phyloP scores from a whole-genome alignment of 768 basidiomycete species.

The Kwoniella mangroviensis region DNA sequence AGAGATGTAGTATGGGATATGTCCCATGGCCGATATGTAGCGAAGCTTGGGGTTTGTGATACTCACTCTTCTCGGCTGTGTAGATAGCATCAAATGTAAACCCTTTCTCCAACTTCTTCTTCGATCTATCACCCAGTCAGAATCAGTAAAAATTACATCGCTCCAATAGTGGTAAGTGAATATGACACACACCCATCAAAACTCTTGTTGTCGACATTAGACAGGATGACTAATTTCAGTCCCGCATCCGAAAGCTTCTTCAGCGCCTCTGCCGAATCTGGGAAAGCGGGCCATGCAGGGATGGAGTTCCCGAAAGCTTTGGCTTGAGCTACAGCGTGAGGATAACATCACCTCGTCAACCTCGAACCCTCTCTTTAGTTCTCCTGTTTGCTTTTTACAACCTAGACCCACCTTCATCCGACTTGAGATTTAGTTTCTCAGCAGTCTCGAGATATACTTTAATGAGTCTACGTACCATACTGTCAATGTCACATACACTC shows the following conservation, averaged over 20 bases:
- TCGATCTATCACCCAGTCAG: conserved; percentile 8
- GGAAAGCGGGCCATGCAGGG: conserved; percentile 36
- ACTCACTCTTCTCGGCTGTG: conserved; percentile 38
- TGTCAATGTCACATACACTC: too few species aligned
- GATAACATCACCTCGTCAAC: too few species aligned
- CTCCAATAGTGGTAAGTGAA: too few species aligned
- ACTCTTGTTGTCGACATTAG: conserved; percentile 35
- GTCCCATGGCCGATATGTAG: too few species aligned
- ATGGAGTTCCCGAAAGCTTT: conserved; percentile 29
- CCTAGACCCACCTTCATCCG: conserved; percentile 28
- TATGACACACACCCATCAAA: conserved; percentile 26
- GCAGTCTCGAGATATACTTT: conserved; percentile 19
- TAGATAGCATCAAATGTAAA: conserved; percentile 31
- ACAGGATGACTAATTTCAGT: conserved; percentile 35
- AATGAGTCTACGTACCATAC: conserved; percentile 14
- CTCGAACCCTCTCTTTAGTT: too few species aligned
- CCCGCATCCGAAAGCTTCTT: conserved; percentile 26
- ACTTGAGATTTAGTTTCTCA: conserved; percentile 20
- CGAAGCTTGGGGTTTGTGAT: too few species aligned
- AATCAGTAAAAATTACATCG: background rate
- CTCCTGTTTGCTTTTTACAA: too few species aligned
- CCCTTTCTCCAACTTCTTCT: conserved; percentile 27
- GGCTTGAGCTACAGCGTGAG: too few species aligned
- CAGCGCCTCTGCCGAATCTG: conserved; percentile 29
- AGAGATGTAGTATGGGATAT: too few species aligned